phyloP scores from a whole-genome alignment of 2,329 filamentous ascomycete species.

The Calonectria hongkongensis region DNA sequence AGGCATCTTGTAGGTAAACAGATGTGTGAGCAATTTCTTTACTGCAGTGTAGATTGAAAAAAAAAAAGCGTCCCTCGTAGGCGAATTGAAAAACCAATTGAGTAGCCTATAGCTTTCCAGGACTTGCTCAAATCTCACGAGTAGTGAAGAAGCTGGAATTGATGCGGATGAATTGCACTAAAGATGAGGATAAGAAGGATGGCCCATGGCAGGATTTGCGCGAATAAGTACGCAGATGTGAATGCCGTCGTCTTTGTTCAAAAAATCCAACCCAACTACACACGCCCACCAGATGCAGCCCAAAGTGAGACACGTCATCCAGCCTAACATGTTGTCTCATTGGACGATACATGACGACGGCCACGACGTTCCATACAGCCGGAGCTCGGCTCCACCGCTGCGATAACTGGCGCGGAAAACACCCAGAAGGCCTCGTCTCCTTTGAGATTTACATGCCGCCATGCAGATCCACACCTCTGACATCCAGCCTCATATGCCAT shows the following conservation, averaged over 20 bases:
- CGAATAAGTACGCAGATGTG: neutral
- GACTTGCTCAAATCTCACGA: neutral
- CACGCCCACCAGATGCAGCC: neutral
- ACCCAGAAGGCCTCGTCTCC: constrained; percentile 4
- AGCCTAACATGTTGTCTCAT: neutral
- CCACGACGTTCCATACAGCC: constrained; percentile 19
- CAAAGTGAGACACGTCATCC: constrained; percentile 20
- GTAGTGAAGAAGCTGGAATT: neutral
- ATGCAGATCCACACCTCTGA: neutral
- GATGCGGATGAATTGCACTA: neutral
- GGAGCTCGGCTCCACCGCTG: neutral
- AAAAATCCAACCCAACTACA: neutral
- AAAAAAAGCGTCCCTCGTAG: neutral
- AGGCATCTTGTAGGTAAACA: constrained; percentile 3
- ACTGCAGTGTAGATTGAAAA: neutral
- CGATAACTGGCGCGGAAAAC: constrained; percentile 17
- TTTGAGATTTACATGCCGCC: neutral
- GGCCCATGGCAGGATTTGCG: neutral
- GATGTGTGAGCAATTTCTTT: neutral
- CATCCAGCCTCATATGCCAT: neutral
- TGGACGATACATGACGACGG: neutral
- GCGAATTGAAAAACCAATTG: neutral
- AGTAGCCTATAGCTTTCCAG: neutral
- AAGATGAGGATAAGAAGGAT: neutral
- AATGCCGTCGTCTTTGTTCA: neutral